These are phyloP conservation scores for Fusarium vanettenii DNA, from an alignment of 2,329 filamentous ascomycete genomes.

Conservation along the genomic window DNA sequence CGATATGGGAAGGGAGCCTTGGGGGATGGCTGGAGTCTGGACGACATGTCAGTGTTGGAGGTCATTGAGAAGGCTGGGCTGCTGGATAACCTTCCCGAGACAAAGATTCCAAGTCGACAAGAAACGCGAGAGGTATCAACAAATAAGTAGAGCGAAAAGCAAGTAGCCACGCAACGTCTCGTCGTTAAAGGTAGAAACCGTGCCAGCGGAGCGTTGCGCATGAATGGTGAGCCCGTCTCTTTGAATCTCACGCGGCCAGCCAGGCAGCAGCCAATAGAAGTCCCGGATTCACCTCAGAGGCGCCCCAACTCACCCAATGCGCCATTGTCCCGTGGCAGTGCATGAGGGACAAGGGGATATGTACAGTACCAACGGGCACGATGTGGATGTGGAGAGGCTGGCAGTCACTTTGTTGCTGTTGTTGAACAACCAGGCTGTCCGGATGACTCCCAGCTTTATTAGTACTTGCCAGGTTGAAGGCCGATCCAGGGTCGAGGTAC, in stretches of 20 bases:
- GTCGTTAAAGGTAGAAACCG: slow-evolving; percentile 12
- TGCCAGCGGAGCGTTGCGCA: slow-evolving; percentile 5
- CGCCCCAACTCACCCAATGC: slow-evolving; percentile 33
- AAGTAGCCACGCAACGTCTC: slow-evolving; percentile 17
- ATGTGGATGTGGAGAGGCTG: slow-evolving; percentile 12
- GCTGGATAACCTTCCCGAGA: background rate
- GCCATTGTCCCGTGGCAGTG: slow-evolving; percentile 46
- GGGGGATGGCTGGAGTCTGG: slow-evolving; percentile 1
- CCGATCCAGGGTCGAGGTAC: slow-evolving; percentile 14
- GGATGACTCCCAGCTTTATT: slow-evolving; percentile 20
- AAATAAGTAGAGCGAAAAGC: background rate
- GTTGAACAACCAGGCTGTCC: slow-evolving; percentile 7
- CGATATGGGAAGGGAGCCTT: slow-evolving; percentile 7
- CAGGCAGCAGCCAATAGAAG: slow-evolving; percentile 31
- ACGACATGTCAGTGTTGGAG: background rate
- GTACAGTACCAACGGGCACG: slow-evolving; percentile 1
- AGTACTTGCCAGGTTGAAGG: background rate
- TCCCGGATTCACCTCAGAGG: background rate
- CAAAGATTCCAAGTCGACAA: background rate
- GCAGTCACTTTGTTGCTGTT: slow-evolving; percentile 6
- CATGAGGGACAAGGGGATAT: slow-evolving; percentile 32
- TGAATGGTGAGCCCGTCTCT: slow-evolving; percentile 5
- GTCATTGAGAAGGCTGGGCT: background rate
- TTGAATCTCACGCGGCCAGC: slow-evolving; percentile 23
- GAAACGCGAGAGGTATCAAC: background rate